Evolutionary conservation across 73 alveolate genomes (phyloP), one percentile per base, ranked within the genome.

Genomic region (Breviolum minutum): DNA sequence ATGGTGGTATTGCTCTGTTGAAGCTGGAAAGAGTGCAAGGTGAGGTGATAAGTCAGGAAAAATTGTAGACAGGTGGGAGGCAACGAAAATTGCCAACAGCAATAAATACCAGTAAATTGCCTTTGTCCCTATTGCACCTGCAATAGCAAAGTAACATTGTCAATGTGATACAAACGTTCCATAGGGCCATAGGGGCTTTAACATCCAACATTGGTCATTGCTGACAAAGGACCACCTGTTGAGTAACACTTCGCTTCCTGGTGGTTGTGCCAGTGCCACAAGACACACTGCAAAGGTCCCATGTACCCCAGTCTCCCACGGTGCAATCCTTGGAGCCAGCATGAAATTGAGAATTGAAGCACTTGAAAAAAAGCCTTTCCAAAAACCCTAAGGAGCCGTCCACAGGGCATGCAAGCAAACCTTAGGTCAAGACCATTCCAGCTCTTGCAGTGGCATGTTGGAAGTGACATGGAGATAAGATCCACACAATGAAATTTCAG

Each of bases 241-340:
- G 27, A 73, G 68, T 70, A 30, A 90, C 32, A 30, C 20, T 30
- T 29, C 96, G 96, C 96, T 90, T 90, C 87, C 96, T 70, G 22
- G 69, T n/a, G 6, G 96, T 74, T 26, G 96, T 70, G 12, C 96
- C 96, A 54, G 87, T 90, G 73, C 96, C 96, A 80, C 96, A 90
- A 26, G 96, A 90, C 40, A 90, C 96, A 76, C 87, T 70, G 87
- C 96, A 90, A 30, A 74, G 87, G 61, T 90, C 96, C 96, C 96
- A 90, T 2, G 96, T 87, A n/a, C 83, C 87, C 96, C 96, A 90
- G 74, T 90, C 96, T 16, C 74, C 48, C 27, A 90, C 87, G 64
- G 70, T 87, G 26, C 96, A 90, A 30, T 90, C 96, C 96, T 90
- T 63, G 40, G n/a, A 32, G 1, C 13, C n/a, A 20, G 81, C 40